phyloP scores from a whole-genome alignment of 2,329 filamentous ascomycete species.

The Helotiales sp. region DNA sequence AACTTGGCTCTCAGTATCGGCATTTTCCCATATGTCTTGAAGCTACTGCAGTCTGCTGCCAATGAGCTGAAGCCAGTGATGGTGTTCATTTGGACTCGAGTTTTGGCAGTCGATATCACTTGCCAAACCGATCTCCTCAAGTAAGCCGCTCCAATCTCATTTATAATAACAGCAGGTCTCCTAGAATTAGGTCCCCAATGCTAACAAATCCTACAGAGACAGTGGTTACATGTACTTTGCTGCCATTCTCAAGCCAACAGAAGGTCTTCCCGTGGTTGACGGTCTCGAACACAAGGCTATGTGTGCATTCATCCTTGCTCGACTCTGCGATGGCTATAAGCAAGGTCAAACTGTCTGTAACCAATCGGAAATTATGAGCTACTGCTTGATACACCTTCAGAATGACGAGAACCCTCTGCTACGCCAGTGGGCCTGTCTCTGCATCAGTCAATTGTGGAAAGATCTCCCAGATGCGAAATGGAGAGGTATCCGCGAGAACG shows the following conservation, averaged over 20 bases:
- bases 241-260: constrained; percentile 83
- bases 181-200: neutral
- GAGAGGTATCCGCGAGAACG: constrained; percentile 88
- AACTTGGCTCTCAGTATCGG: constrained; percentile 96
- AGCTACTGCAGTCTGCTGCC: constrained; percentile 92
- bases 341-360: constrained; percentile 92
- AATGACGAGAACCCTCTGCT: constrained; percentile 88
- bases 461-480: constrained; percentile 93
- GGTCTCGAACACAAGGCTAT: constrained; percentile 95
- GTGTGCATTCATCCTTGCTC: constrained; percentile 97
- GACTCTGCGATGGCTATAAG: constrained; percentile 94
- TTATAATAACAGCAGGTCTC: neutral
- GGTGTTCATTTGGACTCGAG: constrained; percentile 98
- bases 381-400: constrained; percentile 80
- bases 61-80: constrained; percentile 96
- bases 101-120: constrained; percentile 91
- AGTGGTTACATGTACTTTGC: constrained; percentile 98
- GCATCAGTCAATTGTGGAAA: constrained; percentile 92
- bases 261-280: constrained; percentile 83
- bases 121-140: constrained; percentile 95
- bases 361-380: constrained; percentile 86
- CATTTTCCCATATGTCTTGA: constrained; percentile 98
- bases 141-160: constrained; percentile 15
- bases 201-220: constrained; percentile 53
- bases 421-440: constrained; percentile 94